Base-by-base conservation (phyloP, 306 rosid genomes). In the Glycine tomentella region DNA sequence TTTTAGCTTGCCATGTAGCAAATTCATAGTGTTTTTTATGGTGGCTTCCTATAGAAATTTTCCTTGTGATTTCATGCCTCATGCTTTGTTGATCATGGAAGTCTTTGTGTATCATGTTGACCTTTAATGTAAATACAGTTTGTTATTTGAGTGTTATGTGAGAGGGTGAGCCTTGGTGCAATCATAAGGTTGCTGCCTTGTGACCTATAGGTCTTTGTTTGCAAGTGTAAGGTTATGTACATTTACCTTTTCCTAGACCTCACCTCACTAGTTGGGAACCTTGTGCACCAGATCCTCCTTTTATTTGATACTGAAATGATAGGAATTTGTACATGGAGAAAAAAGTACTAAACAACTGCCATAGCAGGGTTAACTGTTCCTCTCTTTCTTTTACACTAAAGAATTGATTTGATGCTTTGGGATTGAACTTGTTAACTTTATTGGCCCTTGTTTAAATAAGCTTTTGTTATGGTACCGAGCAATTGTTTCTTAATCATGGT, bases 41-140 rank as follows among this genome's bases (percentile, higher is more conserved):
- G 7, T 38, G 38, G 46, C 33, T 52, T 42, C 69, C 8, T 5
- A 42, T 20, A 53, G 13, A 56, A 50, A 6, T 17, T 62, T 46
- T 42, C 9, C 25, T 42, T 2, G 20, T 59, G 10, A 45, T 59
- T 36, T 58, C 55, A 59, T 56, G 15, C 62, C 46, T 42, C 7
- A 42, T 6, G 46, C 9, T 76, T 55, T 75, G 78, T n/a, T 76
- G 16, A 63, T 81, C 52, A 72, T 45, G 25, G 9, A 74, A 44
- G 48, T 31, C 20, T 15, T 64, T 45, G 49, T 34, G 67, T 68
- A 57, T 48, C 38, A 16, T 69, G 61, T 70, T 46, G 10, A 3
- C 45, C 36, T 67, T 13, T 75, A 45, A 36, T 34, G 4, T 8
- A 34, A 75, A 50, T 25, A 17, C 64, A n/a, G 7, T 65, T 46